Conservation (phyloP, 2,329 filamentous ascomycete genomes). For the Botrytis sinoallii region DNA sequence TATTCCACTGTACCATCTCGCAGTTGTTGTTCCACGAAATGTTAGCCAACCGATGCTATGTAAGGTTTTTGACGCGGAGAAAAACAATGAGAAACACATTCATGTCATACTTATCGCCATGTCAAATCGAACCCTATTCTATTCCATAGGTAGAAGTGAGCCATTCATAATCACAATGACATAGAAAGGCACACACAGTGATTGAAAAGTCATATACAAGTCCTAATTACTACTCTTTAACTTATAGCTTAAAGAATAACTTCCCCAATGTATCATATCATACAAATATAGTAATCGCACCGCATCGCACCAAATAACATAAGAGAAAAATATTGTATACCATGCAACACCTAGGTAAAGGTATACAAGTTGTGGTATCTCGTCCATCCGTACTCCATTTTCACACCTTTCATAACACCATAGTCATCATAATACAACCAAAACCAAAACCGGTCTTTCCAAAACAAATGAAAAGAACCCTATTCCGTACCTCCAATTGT, state of each 20-base stretch:
- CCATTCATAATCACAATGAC: not conserved
- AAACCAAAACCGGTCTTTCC: not conserved
- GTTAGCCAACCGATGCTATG: not conserved
- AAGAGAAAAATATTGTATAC: not conserved
- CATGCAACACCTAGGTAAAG: not conserved
- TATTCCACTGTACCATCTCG: not conserved
- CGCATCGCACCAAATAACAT: not conserved
- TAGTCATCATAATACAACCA: conserved; percentile 2
- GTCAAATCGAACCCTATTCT: not conserved
- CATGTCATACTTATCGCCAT: not conserved
- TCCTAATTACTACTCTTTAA: not conserved
- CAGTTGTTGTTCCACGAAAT: not conserved
- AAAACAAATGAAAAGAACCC: not conserved
- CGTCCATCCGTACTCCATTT: conserved; percentile 6
- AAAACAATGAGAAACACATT: not conserved
- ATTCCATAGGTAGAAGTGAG: not conserved
- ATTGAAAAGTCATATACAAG: not conserved
- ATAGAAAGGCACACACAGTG: not conserved
- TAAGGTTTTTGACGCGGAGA: not conserved
- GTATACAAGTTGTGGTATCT: conserved; percentile 13
- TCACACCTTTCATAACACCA: conserved; percentile 8
- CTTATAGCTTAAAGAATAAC: not conserved
- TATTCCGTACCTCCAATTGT: conserved; percentile 39
- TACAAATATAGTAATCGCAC: not conserved
- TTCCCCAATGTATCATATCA: not conserved